Percentiles rank a stretch among this genome's conserved stretches.
These are phyloP conservation scores for Podospora conica DNA, from an alignment of 495 filamentous ascomycete genomes.

Conservation along the genomic window DNA sequence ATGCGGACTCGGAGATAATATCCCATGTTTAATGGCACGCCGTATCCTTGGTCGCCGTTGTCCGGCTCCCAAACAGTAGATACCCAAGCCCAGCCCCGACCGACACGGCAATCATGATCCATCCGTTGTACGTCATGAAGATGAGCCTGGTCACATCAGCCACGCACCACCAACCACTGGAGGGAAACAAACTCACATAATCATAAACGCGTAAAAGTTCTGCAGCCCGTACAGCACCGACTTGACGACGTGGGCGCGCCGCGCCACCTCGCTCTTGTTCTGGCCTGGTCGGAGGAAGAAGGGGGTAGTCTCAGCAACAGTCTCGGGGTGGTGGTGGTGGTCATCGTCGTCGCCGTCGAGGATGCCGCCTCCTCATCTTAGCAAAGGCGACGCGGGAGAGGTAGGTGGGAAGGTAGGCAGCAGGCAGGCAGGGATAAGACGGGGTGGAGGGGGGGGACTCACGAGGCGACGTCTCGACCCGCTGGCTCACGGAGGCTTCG, in stretches of 20 bases:
- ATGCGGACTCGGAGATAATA: not conserved
- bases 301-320: conserved; percentile 50
- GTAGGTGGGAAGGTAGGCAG: not conserved
- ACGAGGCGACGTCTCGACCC: conserved; percentile 51
- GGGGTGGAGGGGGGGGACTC: too few species aligned
- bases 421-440: not conserved
- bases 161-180: not conserved
- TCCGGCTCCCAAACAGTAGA: conserved; percentile 65
- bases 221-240: conserved; percentile 82
- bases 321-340: conserved; percentile 28
- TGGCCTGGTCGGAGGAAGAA: conserved; percentile 47
- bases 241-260: conserved; percentile 66
- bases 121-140: conserved; percentile 99
- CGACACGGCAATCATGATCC: conserved; percentile 88
- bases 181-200: conserved; percentile 73
- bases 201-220: conserved; percentile 98
- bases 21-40: conserved; percentile 67
- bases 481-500: conserved; percentile 54
- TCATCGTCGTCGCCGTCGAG: conserved; percentile 1
- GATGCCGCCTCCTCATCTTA: conserved; percentile 1
- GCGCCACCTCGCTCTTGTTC: conserved; percentile 47
- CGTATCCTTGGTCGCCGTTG: conserved; percentile 68
- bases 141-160: conserved; percentile 61
- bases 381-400: not conserved
- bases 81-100: conserved; percentile 88